phyloP scores from a whole-genome alignment of 2,329 filamentous ascomycete species.

The Clarireedia sp. region DNA sequence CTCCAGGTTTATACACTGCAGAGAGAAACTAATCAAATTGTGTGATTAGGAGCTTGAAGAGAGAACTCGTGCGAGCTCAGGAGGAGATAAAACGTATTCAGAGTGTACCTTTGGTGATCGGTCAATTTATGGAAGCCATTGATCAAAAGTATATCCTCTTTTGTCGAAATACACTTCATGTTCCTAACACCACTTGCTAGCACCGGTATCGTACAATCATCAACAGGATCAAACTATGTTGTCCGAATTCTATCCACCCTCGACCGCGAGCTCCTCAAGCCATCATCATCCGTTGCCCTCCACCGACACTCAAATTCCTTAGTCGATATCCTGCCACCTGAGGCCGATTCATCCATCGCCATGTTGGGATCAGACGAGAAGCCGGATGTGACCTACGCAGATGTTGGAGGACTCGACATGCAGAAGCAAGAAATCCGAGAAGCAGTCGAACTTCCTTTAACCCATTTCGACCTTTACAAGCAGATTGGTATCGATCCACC shows the following conservation, averaged over 20 bases:
- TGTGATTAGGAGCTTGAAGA: constrained; percentile 71
- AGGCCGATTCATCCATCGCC: constrained; percentile 96
- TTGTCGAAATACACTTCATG: not conserved
- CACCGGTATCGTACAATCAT: constrained; percentile 97
- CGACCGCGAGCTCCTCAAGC: constrained; percentile 96
- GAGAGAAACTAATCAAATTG: not conserved
- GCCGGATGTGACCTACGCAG: constrained; percentile 94
- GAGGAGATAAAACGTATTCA: constrained; percentile 99
- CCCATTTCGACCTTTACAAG: constrained; percentile 97
- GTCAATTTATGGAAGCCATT: constrained; percentile 99
- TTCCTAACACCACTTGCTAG: constrained; percentile 38
- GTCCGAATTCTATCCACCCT: constrained; percentile 97
- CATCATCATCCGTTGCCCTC: constrained; percentile 92
- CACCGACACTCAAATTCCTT: constrained; percentile 98
- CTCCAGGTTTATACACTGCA: not conserved
- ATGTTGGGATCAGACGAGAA: constrained; percentile 97
- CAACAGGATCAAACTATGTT: constrained; percentile 97
- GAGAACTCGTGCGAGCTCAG: constrained; percentile 92
- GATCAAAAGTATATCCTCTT: constrained; percentile 75
- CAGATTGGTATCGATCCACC: constrained; percentile 99
- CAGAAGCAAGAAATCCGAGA: constrained; percentile 99
- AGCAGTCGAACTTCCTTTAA: constrained; percentile 91
- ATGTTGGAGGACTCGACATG: constrained; percentile 97
- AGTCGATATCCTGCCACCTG: constrained; percentile 96
- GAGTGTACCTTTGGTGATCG: constrained; percentile 94